phyloP scores from a whole-genome alignment of 2,329 filamentous ascomycete genomes.

The Calonectria montana region DNA sequence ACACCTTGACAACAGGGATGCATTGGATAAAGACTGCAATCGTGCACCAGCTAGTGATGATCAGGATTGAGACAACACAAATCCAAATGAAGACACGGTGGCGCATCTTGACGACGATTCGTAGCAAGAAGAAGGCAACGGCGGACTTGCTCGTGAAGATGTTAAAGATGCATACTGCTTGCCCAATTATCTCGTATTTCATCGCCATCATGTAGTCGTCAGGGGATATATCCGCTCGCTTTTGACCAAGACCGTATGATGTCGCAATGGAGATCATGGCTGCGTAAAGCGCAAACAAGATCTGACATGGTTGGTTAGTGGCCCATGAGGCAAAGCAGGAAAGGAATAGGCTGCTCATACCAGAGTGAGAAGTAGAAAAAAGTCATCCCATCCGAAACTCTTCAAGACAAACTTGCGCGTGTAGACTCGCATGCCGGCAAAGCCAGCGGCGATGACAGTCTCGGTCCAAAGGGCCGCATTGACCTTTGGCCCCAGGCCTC shows the following conservation, averaged over 20 bases:
- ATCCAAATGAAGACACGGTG: constrained; percentile 42
- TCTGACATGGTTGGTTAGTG: background rate
- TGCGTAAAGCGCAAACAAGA: background rate
- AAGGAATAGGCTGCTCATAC: background rate
- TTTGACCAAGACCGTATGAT: background rate
- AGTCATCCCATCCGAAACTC: constrained; percentile 6
- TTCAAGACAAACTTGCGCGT: constrained; percentile 5
- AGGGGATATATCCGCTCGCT: background rate
- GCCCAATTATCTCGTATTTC: constrained; percentile 26
- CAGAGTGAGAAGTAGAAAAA: background rate
- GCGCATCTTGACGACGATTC: constrained; percentile 38
- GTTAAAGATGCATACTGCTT: constrained; percentile 31
- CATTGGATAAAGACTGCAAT: constrained; percentile 36
- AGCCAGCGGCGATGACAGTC: background rate
- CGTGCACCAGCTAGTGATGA: background rate
- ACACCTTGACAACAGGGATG: constrained; percentile 40
- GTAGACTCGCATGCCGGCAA: background rate
- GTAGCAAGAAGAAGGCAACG: constrained; percentile 38
- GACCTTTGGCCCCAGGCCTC: background rate
- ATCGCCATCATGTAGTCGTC: constrained; percentile 7
- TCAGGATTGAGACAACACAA: constrained; percentile 10
- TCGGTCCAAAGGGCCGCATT: constrained; percentile 12
- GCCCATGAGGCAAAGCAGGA: background rate
- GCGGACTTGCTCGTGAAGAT: constrained; percentile 23
- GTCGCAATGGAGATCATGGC: constrained; percentile 3